Percentiles rank a stretch among this genome's conserved stretches.
phyloP scores from a whole-genome alignment of 2,329 filamentous ascomycete genomes.

The Westerdykella sp. region DNA sequence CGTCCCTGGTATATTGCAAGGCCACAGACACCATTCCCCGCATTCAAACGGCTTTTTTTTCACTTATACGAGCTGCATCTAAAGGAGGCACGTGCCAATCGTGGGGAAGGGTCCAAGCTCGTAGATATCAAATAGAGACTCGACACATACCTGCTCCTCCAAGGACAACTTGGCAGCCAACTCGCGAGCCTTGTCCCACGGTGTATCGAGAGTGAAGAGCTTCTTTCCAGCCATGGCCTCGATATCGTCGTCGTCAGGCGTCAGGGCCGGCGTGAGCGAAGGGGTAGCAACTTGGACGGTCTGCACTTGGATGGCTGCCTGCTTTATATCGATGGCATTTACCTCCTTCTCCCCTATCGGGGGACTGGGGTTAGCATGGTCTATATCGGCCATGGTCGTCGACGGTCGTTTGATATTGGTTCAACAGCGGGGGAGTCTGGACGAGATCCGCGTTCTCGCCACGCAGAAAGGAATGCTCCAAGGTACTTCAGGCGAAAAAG shows the following conservation, averaged over 20 bases:
- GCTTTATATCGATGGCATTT: constrained; percentile 28
- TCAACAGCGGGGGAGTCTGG: constrained; percentile 17
- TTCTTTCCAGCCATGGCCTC: constrained; percentile 31
- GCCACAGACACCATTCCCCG: neutral
- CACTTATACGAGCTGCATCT: neutral
- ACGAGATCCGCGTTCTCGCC: constrained; percentile 24
- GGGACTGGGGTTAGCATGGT: constrained; percentile 21
- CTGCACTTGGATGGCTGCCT: constrained; percentile 25
- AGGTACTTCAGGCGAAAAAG: neutral
- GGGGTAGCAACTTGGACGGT: constrained; percentile 21
- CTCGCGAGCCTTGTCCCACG: constrained; percentile 31
- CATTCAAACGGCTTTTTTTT: neutral
- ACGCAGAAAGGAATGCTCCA: constrained; percentile 5
- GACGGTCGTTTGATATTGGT: constrained; percentile 11
- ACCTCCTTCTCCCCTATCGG: constrained; percentile 18
- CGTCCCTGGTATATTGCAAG: no score
- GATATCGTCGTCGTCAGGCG: constrained; percentile 23
- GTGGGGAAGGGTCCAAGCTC: constrained; percentile 3
- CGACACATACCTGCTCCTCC: constrained; percentile 35
- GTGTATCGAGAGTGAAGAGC: constrained; percentile 24
- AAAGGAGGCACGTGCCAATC: neutral
- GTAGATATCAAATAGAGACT: constrained; percentile 1
- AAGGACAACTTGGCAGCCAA: constrained; percentile 32
- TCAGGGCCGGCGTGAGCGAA: constrained; percentile 23
- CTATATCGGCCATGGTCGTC: constrained; percentile 29